Evolutionary conservation across 768 basidiomycete genomes (phyloP), one percentile per base, ranked within the genome.

Genomic region (Chlorophyllum brunneum): DNA sequence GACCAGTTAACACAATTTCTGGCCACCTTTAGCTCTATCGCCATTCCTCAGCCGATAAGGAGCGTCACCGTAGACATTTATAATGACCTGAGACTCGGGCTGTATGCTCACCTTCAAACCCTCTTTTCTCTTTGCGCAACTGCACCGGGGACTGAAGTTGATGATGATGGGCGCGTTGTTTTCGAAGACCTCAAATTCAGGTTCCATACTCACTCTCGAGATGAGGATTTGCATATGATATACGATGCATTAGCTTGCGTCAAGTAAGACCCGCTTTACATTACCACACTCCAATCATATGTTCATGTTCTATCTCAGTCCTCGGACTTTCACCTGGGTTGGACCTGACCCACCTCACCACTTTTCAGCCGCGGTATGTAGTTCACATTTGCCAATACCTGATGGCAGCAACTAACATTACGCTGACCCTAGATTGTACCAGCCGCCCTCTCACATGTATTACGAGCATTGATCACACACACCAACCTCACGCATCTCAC

Each of bases 311-410:
- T 26, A 20, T 41, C 33, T 8, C 50, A 80, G 79, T 46, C 80
- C 79, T 29, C 66, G 64, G 39, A 61, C 56, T 18, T 82, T 83
- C 57, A 65, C 65, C 18, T 84, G 83, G 83, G 76, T 68, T n/a
- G 78, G 81, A 2, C 81, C 79, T 3, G 81, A 82, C 58, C 81
- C 81, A 22, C 76, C 74, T 10, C 81, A 84, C 53, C 78, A 83
- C 57, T 80, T 82, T 58, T 81, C 81, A 1, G 79, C 69, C n/a
- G 80, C 81, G 26, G 83, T 83, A 59, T 57, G 78, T 70, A n/a
- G 16, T 15, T 15, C 26, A 36, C 24, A 22, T 42, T 24, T 37
- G 4, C 34, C 38, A 29, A 34, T 11, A 24, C 18, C 27, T 27
- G 16, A 24, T 20, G 5, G n/a, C 39, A 22, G 5, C 26, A 10